phyloP scores from a whole-genome alignment of 208 protist genomes.

The Wallacemonas rigidus region DNA sequence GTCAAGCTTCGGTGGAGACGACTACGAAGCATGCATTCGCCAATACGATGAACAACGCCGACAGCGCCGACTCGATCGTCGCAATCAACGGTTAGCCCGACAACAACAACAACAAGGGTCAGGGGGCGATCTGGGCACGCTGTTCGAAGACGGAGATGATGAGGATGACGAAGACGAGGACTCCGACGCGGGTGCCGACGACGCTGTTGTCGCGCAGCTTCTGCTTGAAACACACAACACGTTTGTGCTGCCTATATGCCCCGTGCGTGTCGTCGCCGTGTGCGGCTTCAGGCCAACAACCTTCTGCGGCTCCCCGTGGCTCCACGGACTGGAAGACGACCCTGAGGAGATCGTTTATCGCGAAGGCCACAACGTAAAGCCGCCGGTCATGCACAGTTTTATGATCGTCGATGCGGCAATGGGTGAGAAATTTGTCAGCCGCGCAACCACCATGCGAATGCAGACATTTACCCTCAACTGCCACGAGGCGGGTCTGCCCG shows the following conservation, averaged over 20 bases:
- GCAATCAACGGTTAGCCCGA: neutral
- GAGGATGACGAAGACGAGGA: conserved; percentile 12
- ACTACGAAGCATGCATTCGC: conserved; percentile 3
- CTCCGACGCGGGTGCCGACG: neutral
- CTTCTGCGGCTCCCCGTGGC: conserved; percentile 57
- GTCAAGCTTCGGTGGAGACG: conserved; percentile 16
- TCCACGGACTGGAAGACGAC: conserved; percentile 47
- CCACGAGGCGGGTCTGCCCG: conserved; percentile 43
- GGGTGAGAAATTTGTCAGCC: conserved; percentile 50
- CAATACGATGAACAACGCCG: conserved; percentile 2
- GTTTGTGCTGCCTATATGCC: conserved; percentile 49
- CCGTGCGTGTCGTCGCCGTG: conserved; percentile 55
- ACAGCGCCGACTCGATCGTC: conserved; percentile 9
- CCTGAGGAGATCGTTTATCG: conserved; percentile 51
- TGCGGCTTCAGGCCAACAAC: conserved; percentile 30
- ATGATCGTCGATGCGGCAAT: conserved; percentile 46
- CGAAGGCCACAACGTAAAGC: conserved; percentile 34
- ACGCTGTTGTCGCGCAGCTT: conserved; percentile 14
- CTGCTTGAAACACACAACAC: conserved; percentile 15
- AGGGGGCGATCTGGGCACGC: too few species aligned
- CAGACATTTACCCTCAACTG: conserved; percentile 43
- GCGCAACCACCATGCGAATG: conserved; percentile 39
- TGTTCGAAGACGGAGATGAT: neutral
- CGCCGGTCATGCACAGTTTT: conserved; percentile 46
- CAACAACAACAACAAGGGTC: neutral